Percentiles rank a stretch among this genome's conserved stretches.
These are phyloP conservation scores for Xylaria sp. DNA, from an alignment of 2,329 filamentous ascomycete species.

Conservation along the genomic window DNA sequence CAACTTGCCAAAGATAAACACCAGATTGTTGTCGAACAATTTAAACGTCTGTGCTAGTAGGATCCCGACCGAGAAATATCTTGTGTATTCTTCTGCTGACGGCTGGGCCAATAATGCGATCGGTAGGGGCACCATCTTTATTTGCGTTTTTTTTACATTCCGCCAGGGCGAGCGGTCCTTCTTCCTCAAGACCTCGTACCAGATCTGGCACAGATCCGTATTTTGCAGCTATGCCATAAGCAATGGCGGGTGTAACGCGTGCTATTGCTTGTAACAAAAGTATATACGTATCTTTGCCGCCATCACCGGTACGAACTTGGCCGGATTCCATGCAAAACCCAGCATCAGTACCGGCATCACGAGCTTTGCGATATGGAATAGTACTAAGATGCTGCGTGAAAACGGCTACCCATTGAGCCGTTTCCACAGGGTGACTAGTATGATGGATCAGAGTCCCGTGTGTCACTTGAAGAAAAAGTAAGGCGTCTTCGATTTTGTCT, in stretches of 20 bases:
- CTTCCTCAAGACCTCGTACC: slow-evolving; percentile 60
- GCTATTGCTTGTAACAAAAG: slow-evolving; percentile 78
- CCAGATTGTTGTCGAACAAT: not conserved
- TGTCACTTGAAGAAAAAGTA: slow-evolving; percentile 71
- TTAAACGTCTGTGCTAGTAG: slow-evolving; percentile 60
- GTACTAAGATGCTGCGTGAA: slow-evolving; percentile 83
- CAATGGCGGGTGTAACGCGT: slow-evolving; percentile 73
- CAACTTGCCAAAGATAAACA: not conserved
- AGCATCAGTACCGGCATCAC: slow-evolving; percentile 57
- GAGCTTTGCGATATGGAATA: slow-evolving; percentile 69
- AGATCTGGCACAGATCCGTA: slow-evolving; percentile 65
- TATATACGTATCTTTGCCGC: slow-evolving; percentile 69
- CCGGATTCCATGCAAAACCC: slow-evolving; percentile 81
- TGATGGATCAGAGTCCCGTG: slow-evolving; percentile 74
- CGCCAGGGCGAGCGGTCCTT: slow-evolving; percentile 67
- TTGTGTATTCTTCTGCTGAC: slow-evolving; percentile 64
- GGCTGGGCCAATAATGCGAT: slow-evolving; percentile 61
- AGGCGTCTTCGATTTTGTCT: slow-evolving; percentile 71
- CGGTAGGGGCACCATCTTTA: slow-evolving; percentile 61
- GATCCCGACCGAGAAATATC: slow-evolving; percentile 64
- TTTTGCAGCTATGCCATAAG: slow-evolving; percentile 68
- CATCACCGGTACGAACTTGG: slow-evolving; percentile 74
- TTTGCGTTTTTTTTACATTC: slow-evolving; percentile 63
- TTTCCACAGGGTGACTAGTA: slow-evolving; percentile 64
- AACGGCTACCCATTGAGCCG: slow-evolving; percentile 72